Conservation (phyloP, 2,329 filamentous ascomycete genomes). For the Hypoxylon sp. region DNA sequence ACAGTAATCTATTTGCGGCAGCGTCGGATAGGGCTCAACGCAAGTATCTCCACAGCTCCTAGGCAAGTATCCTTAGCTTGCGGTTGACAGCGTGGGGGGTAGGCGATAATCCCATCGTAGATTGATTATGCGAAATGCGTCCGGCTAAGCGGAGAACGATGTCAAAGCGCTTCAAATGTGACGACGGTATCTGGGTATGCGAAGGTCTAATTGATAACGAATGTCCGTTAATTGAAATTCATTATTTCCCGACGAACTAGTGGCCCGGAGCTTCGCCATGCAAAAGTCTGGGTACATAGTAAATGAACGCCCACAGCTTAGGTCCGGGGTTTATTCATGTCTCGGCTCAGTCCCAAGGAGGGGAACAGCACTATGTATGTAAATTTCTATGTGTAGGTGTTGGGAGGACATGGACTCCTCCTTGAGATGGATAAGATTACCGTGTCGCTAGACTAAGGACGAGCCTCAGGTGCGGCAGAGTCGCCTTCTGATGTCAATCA, state of each 20-base stretch:
- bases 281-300: neutral
- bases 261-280: neutral
- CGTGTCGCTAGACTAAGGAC: neutral
- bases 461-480: conserved; percentile 13
- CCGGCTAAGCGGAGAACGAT: neutral
- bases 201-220: neutral
- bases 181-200: neutral
- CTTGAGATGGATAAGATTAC: conserved; percentile 15
- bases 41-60: conserved; percentile 1
- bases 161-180: neutral
- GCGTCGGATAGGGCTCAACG: neutral
- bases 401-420: conserved; percentile 7
- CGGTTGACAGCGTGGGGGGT: conserved; percentile 10
- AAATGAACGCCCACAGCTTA: conserved; percentile 11
- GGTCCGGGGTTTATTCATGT: conserved; percentile 23
- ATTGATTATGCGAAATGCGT: neutral
- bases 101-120: neutral
- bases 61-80: neutral
- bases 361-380: conserved; percentile 20
- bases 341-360: conserved; percentile 26
- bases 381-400: conserved; percentile 7
- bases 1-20: conserved; percentile 32
- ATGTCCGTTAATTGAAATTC: neutral
- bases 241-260: conserved; percentile 1
- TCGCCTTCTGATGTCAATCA: conserved; percentile 17